Percentiles rank a stretch among this genome's conserved stretches.
Evolutionary conservation across 441 rosid genomes (phyloP).

Genomic region (Theobroma grandiflorum): DNA sequence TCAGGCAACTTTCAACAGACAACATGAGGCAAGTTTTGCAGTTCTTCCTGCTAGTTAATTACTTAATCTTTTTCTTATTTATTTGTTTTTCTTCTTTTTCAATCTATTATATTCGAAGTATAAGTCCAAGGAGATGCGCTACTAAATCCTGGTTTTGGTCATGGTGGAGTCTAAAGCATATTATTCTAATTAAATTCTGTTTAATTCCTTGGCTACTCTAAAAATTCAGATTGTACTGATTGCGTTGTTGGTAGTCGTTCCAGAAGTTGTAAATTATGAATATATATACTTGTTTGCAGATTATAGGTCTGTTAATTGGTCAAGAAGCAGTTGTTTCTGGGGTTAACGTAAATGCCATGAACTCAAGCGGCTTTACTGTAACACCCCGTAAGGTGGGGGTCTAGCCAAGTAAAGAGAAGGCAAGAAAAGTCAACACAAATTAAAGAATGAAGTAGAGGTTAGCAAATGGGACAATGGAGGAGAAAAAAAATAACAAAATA

Average conservation of each 20-base stretch:
- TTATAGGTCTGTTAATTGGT: conserved; percentile 14
- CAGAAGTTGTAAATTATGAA: not conserved
- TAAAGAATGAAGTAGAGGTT: no score
- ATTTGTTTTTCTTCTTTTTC: not conserved
- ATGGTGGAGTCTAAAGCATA: not conserved
- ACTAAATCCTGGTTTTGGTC: not conserved
- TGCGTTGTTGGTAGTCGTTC: not conserved
- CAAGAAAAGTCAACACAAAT: no score
- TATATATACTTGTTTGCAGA: conserved; percentile 6
- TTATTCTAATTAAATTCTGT: not conserved
- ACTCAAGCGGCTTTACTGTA: conserved; percentile 14
- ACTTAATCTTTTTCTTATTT: not conserved
- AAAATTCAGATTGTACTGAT: not conserved
- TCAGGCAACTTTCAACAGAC: conserved; percentile 23
- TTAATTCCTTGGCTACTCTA: not conserved
- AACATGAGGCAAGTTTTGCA: conserved; percentile 20
- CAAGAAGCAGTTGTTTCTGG: conserved; percentile 5
- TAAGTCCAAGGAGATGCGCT: not conserved
- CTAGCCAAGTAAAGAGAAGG: no score
- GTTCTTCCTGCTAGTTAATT: not conserved
- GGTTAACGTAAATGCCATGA: conserved; percentile 4
- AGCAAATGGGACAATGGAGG: no score
- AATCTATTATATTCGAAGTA: not conserved
- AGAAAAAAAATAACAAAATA: no score
- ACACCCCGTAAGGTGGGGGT: no score